phyloP scores from a whole-genome alignment of 495 filamentous ascomycete genomes.

The Tuber magnatum region DNA sequence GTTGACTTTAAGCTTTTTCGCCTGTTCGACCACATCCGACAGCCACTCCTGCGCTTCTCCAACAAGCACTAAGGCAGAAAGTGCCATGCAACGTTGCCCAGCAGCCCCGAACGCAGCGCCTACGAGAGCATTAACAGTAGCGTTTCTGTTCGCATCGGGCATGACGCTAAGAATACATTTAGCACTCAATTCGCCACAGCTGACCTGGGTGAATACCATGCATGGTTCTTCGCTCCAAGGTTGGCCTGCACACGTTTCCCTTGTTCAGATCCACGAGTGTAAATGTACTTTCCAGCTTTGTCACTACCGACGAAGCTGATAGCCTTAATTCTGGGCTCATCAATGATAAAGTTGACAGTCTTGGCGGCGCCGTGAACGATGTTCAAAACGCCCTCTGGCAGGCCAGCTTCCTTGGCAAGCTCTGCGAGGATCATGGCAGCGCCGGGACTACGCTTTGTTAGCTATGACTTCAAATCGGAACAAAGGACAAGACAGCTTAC shows the following conservation, averaged over 20 bases:
- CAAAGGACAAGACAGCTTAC: constrained; percentile 17
- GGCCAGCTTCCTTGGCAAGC: constrained; percentile 80
- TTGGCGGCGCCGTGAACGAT: constrained; percentile 84
- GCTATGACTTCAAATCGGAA: background rate
- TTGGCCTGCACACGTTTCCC: constrained; percentile 94
- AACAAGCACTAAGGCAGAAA: constrained; percentile 89
- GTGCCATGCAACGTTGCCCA: constrained; percentile 95
- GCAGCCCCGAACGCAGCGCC: constrained; percentile 96
- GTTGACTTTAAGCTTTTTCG: constrained; percentile 81
- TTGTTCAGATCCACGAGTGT: constrained; percentile 77
- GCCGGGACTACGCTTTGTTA: constrained; percentile 53
- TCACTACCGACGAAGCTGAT: constrained; percentile 96
- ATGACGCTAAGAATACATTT: constrained; percentile 50
- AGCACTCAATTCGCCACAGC: background rate
- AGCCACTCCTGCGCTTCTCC: constrained; percentile 93
- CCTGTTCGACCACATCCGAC: constrained; percentile 79
- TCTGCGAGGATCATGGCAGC: constrained; percentile 97
- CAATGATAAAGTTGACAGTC: constrained; percentile 95
- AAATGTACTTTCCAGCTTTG: constrained; percentile 97
- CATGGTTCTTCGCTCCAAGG: constrained; percentile 97
- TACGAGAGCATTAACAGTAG: constrained; percentile 85
- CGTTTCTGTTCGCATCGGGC: constrained; percentile 97
- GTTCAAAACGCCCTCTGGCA: constrained; percentile 90
- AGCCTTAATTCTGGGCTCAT: constrained; percentile 95
- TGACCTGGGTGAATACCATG: constrained; percentile 47